Conservation (phyloP, 202 grass and related monocot species). For the Brachypodium distachyon region DNA sequence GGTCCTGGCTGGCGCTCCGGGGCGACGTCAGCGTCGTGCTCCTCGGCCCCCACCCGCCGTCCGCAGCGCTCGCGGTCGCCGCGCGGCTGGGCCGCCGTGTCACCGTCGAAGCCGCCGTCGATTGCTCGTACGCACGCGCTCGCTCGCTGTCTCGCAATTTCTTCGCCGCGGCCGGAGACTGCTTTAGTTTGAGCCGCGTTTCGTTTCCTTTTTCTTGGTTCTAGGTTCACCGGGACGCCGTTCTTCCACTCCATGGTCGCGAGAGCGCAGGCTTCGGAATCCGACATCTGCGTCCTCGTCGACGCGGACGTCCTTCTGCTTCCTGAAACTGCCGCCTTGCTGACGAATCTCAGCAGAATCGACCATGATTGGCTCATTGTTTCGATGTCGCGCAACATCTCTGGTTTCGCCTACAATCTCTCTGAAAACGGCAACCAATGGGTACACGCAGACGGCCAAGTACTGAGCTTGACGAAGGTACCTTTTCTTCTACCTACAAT, state of each 20-base stretch:
- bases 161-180: no score
- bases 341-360: conserved; percentile 33
- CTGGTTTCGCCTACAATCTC: conserved; percentile 38
- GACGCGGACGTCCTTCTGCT: conserved; percentile 56
- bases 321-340: conserved; percentile 28
- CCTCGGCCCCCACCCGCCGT: conserved; percentile 36
- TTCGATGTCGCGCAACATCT: conserved; percentile 35
- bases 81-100: conserved; percentile 39
- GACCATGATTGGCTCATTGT: conserved; percentile 61
- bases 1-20: conserved; percentile 74
- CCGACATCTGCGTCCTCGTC: conserved; percentile 55
- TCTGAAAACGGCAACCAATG: conserved; percentile 25
- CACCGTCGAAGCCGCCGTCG: conserved; percentile 39
- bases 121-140: conserved; percentile 50
- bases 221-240: conserved; percentile 69
- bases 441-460: conserved; percentile 22
- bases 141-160: no score
- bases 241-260: conserved; percentile 85
- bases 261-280: conserved; percentile 41
- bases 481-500: background rate
- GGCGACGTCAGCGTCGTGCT: conserved; percentile 58
- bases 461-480: conserved; percentile 43
- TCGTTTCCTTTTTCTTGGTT: background rate
- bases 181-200: background rate
- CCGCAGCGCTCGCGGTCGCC: conserved; percentile 11